Percentiles rank a stretch among this genome's conserved stretches.
These are phyloP conservation scores for Neofusicoccum sp. DNA, from an alignment of 2,329 filamentous ascomycete genomes.

Conservation along the genomic window DNA sequence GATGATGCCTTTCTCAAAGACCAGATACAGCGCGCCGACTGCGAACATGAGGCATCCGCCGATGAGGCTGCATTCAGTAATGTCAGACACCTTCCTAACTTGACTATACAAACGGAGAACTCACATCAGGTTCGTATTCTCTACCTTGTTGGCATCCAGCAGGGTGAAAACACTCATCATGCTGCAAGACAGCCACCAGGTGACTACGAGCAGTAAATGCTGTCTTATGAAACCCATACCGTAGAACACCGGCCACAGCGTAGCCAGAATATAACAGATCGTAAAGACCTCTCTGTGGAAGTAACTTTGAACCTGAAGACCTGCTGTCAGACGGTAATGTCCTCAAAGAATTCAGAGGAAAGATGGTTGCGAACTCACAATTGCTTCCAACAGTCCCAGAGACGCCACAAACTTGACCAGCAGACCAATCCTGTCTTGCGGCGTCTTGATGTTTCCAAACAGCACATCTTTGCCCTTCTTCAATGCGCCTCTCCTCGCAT, in stretches of 20 bases:
- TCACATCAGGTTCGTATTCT: conserved; percentile 67
- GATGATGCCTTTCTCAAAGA: conserved; percentile 68
- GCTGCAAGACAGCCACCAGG: conserved; percentile 75
- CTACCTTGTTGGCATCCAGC: conserved; percentile 80
- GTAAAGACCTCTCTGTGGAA: conserved; percentile 88
- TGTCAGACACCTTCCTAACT: neutral
- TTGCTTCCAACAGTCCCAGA: conserved; percentile 71
- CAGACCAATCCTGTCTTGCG: conserved; percentile 58
- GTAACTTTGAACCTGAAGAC: conserved; percentile 78
- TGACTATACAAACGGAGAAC: conserved; percentile 51
- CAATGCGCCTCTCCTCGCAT: conserved; percentile 70
- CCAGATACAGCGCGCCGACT: conserved; percentile 73
- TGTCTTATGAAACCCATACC: conserved; percentile 69
- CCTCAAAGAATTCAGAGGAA: neutral
- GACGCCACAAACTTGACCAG: conserved; percentile 65
- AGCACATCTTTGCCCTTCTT: conserved; percentile 64
- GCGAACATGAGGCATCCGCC: conserved; percentile 77
- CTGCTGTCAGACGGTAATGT: neutral
- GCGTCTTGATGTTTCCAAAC: conserved; percentile 65
- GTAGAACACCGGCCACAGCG: conserved; percentile 74
- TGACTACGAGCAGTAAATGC: conserved; percentile 62
- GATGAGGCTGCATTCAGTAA: conserved; percentile 56
- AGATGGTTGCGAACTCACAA: conserved; percentile 47
- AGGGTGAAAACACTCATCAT: conserved; percentile 90
- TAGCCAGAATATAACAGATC: conserved; percentile 70